Percentiles rank a stretch among this genome's conserved stretches.
Evolutionary conservation across 2,329 filamentous ascomycete genomes (phyloP).

Genomic region (Truncatella angustata): DNA sequence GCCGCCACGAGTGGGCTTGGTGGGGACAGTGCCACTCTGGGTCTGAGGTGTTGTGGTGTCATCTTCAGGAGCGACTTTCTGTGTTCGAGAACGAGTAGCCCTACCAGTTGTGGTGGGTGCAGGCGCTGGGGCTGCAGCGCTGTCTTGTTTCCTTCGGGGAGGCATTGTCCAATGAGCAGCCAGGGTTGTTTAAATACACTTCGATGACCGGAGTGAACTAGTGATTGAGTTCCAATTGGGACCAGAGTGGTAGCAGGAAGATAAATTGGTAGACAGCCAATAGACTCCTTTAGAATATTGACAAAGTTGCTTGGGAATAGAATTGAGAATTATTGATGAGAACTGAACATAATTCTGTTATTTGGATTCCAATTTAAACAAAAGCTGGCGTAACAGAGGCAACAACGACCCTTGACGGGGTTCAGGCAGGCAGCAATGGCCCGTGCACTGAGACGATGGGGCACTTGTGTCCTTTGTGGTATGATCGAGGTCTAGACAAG

Average conservation of each 20-base stretch:
- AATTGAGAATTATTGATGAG: no score
- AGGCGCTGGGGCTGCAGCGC: background rate
- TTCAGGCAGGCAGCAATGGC: constrained; percentile 6
- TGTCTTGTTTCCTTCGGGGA: constrained; percentile 6
- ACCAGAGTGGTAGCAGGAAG: background rate
- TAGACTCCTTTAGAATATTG: background rate
- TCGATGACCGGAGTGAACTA: no score
- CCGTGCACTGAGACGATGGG: no score
- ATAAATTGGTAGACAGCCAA: background rate
- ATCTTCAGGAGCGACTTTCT: background rate
- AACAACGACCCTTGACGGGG: background rate
- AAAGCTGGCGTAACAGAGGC: constrained; percentile 6
- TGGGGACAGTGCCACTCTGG: background rate
- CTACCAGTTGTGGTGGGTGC: background rate
- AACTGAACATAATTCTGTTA: constrained; percentile 3
- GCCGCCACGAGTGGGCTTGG: constrained; percentile 3
- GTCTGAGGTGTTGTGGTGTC: background rate
- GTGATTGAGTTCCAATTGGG: no score
- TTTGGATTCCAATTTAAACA: constrained; percentile 7
- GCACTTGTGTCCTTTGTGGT: no score
- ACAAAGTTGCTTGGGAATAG: no score
- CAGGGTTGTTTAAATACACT: no score
- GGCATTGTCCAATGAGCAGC: constrained; percentile 7
- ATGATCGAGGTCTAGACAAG: no score
- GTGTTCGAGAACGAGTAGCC: constrained; percentile 5